These are phyloP conservation scores for Chalciporus sp. DNA, from an alignment of 1,284 basidiomycete species.

Conservation along the genomic window DNA sequence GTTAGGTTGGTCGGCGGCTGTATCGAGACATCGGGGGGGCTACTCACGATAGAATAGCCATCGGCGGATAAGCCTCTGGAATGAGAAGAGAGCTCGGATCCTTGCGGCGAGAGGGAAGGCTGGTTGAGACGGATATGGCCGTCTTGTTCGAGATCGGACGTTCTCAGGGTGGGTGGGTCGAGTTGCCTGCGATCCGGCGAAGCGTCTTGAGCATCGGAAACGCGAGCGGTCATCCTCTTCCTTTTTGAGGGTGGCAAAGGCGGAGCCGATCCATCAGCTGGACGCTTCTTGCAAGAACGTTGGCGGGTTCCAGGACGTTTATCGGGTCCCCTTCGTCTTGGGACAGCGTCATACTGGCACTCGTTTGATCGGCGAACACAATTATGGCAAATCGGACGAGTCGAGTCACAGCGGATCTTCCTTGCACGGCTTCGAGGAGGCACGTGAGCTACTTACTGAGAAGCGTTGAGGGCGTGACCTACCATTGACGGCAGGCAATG, in stretches of 20 bases:
- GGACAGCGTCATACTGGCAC: slow-evolving; percentile 76
- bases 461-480: slow-evolving; percentile 32
- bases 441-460: slow-evolving; percentile 38
- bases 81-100: slow-evolving; percentile 32
- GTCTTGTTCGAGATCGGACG: slow-evolving; percentile 33
- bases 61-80: slow-evolving; percentile 33
- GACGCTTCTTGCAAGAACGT: slow-evolving; percentile 77
- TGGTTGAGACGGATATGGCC: slow-evolving; percentile 29
- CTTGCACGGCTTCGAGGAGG: slow-evolving; percentile 60
- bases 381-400: slow-evolving; percentile 76
- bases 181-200: slow-evolving; percentile 32
- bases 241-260: slow-evolving; percentile 56
- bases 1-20: slow-evolving; percentile 1
- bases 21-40: not conserved
- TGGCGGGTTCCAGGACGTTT: slow-evolving; percentile 80
- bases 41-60: slow-evolving; percentile 27
- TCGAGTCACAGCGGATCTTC: slow-evolving; percentile 84
- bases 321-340: slow-evolving; percentile 80
- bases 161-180: slow-evolving; percentile 30
- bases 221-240: slow-evolving; percentile 47
- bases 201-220: slow-evolving; percentile 36
- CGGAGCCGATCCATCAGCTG: slow-evolving; percentile 54
- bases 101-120: slow-evolving; percentile 35
- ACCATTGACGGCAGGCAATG: slow-evolving; percentile 71
- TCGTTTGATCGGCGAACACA: slow-evolving; percentile 72